phyloP scores from a whole-genome alignment of 768 basidiomycete genomes.

The Lactarius indigo region DNA sequence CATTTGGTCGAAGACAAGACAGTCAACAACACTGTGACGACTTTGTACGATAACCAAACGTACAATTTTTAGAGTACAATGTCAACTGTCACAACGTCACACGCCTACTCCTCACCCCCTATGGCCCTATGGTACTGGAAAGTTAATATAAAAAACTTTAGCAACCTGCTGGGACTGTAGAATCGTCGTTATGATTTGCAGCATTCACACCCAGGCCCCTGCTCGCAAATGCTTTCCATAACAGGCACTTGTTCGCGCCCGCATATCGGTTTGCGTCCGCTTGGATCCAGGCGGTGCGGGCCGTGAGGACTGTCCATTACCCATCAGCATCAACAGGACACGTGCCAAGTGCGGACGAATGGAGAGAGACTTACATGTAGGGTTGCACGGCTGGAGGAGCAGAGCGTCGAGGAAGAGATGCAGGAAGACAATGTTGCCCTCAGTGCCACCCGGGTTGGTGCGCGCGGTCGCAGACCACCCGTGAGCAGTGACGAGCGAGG shows the following conservation, averaged over 20 bases:
- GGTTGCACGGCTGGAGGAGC: slow-evolving; percentile 45
- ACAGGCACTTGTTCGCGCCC: slow-evolving; percentile 44
- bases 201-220: slow-evolving; percentile 47
- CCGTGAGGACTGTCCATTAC: slow-evolving; percentile 37
- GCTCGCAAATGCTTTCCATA: slow-evolving; percentile 47
- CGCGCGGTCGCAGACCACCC: slow-evolving; percentile 35
- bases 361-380: slow-evolving; percentile 40
- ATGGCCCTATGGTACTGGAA: background rate
- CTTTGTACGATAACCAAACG: no score
- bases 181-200: slow-evolving; percentile 33
- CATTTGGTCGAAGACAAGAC: no score
- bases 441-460: slow-evolving; percentile 39
- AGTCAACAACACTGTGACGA: no score
- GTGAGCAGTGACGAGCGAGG: slow-evolving; percentile 30
- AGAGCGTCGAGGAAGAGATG: slow-evolving; percentile 51
- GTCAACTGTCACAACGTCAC: no score
- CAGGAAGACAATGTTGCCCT: slow-evolving; percentile 51
- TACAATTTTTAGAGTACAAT: no score
- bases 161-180: slow-evolving; percentile 33
- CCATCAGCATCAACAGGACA: background rate
- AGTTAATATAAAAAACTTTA: background rate
- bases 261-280: slow-evolving; percentile 47
- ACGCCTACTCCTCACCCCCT: no score
- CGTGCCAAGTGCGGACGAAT: no score
- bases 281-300: slow-evolving; percentile 50